These are phyloP conservation scores for Tetracladium marchalianum DNA, from an alignment of 495 filamentous ascomycete genomes.

Conservation along the genomic window DNA sequence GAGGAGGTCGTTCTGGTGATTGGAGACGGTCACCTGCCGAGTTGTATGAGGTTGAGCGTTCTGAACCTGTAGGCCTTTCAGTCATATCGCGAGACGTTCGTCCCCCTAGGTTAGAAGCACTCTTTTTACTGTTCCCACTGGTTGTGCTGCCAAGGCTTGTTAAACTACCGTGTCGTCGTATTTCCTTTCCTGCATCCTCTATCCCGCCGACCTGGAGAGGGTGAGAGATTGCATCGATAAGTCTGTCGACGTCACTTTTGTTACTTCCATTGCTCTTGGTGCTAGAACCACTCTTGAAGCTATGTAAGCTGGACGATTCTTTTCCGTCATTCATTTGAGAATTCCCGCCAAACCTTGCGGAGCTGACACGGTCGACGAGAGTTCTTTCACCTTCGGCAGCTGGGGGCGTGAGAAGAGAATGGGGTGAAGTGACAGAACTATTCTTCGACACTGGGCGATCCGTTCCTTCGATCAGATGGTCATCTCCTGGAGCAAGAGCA, in stretches of 20 bases:
- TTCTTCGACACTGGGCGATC: background rate
- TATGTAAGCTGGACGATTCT: conserved; percentile 35
- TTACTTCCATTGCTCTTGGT: conserved; percentile 40
- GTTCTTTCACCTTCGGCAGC: conserved; percentile 40
- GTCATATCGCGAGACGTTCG: background rate
- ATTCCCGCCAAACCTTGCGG: conserved; percentile 10
- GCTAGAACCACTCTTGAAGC: conserved; percentile 44
- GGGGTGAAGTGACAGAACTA: conserved; percentile 1
- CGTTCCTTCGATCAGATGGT: background rate
- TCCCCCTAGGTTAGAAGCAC: background rate
- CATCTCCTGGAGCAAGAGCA: conserved; percentile 43
- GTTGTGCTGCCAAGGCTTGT: conserved; percentile 5
- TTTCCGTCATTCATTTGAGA: conserved; percentile 26
- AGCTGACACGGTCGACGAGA: conserved; percentile 39
- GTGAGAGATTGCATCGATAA: conserved; percentile 67
- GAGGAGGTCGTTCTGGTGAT: conserved; percentile 4
- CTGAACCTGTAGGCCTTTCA: conserved; percentile 5
- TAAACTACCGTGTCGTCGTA: conserved; percentile 27
- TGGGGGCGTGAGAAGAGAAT: conserved; percentile 17
- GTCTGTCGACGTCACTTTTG: conserved; percentile 60
- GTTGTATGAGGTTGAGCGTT: conserved; percentile 10
- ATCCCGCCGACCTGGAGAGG: conserved; percentile 36
- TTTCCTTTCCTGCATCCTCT: conserved; percentile 26
- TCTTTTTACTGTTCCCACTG: conserved; percentile 8
- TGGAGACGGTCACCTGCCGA: conserved; percentile 11